Conservation (phyloP, 345 rosid species). For the Barbarea vulgaris region DNA sequence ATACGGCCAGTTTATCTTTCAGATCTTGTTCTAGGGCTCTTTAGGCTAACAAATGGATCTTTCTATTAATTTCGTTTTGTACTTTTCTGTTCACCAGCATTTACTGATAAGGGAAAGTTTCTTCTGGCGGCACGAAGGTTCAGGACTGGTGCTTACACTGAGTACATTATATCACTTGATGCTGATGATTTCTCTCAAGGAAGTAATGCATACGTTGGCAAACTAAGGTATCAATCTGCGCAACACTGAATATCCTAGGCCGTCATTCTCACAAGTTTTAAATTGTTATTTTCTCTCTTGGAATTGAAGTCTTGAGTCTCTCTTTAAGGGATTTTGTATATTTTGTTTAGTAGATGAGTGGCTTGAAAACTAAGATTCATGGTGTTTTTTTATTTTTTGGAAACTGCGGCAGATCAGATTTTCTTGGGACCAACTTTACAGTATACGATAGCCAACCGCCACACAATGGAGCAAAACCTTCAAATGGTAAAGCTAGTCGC, state of each 20-base stretch:
- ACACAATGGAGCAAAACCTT: slow-evolving; percentile 80
- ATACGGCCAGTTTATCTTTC: background rate
- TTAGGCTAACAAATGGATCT: background rate
- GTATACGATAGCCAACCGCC: slow-evolving; percentile 90
- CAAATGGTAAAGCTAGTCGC: slow-evolving; percentile 71
- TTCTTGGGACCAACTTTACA: slow-evolving; percentile 92
- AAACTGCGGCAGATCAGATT: slow-evolving; percentile 72
- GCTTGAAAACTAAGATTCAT: background rate
- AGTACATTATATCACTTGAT: slow-evolving; percentile 86
- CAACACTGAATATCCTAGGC: slow-evolving; percentile 4
- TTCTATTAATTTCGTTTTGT: background rate
- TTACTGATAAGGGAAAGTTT: slow-evolving; percentile 81
- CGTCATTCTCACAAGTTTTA: background rate
- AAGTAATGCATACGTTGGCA: slow-evolving; percentile 92
- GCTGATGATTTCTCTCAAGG: slow-evolving; percentile 92
- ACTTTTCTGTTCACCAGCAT: slow-evolving; percentile 52
- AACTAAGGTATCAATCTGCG: slow-evolving; percentile 59
- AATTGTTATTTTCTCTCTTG: background rate
- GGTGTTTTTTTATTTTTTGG: background rate
- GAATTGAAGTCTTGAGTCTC: background rate
- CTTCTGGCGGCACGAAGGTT: slow-evolving; percentile 90
- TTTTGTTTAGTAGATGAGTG: background rate
- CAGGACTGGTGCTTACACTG: slow-evolving; percentile 76
- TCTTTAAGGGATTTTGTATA: background rate
- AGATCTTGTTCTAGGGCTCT: background rate